Conservation (phyloP, 345 rosid genomes). For the Gossypium australe region DNA sequence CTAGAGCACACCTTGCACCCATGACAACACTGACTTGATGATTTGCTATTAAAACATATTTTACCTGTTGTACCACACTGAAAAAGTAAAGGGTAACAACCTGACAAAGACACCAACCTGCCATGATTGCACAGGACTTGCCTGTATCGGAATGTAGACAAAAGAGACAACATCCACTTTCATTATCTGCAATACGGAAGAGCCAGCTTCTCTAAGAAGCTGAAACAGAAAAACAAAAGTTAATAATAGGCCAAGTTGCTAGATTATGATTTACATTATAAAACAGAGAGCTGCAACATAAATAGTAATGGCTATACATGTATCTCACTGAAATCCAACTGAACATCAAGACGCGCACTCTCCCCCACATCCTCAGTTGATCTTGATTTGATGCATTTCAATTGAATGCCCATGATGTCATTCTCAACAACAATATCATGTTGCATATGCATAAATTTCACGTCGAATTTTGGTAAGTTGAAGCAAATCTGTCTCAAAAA, state of each 20-base stretch:
- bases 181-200: constrained; percentile 81
- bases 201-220: constrained; percentile 73
- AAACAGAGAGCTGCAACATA: constrained; percentile 23
- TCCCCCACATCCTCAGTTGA: constrained; percentile 85
- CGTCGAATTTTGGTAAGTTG: constrained; percentile 71
- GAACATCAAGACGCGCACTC: constrained; percentile 84
- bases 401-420: constrained; percentile 77
- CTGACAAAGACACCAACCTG: constrained; percentile 14
- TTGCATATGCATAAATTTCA: constrained; percentile 68
- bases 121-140: constrained; percentile 28
- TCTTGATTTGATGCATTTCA: constrained; percentile 62
- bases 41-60: not conserved
- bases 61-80: constrained; percentile 6
- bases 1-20: too few species aligned
- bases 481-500: constrained; percentile 55
- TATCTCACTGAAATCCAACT: constrained; percentile 88
- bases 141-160: constrained; percentile 79
- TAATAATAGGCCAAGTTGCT: constrained; percentile 15
- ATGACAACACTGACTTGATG: not conserved
- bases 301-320: constrained; percentile 48
- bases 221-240: constrained; percentile 40
- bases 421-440: constrained; percentile 62
- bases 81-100: not conserved
- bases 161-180: constrained; percentile 77
- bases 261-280: constrained; percentile 13